A percentile compares a stretch with the other conserved stretches of the same genome.
These are phyloP conservation scores for Claviceps sp. DNA, from an alignment of 2,329 filamentous ascomycete genomes.

Conservation along the genomic window DNA sequence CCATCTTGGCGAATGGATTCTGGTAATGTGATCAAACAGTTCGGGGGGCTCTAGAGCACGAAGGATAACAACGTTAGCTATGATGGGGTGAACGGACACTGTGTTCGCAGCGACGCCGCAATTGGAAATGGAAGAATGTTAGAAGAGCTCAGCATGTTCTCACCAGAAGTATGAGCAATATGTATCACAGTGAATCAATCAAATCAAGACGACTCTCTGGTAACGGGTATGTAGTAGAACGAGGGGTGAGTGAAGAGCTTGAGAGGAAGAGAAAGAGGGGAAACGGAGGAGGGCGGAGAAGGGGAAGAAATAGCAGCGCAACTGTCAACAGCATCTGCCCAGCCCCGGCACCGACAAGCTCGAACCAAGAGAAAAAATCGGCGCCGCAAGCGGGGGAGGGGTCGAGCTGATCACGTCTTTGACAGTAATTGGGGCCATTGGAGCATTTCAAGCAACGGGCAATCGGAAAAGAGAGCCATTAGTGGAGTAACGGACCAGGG, in stretches of 20 bases:
- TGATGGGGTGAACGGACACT: slow-evolving; percentile 1
- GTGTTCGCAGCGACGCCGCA: not conserved
- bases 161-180: slow-evolving; percentile 2
- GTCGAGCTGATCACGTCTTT: not conserved
- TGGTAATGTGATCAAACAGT: slow-evolving; percentile 5
- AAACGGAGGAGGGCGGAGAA: slow-evolving; percentile 9
- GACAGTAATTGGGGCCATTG: not conserved
- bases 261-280: slow-evolving; percentile 7
- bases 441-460: not conserved
- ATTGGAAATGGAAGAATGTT: not conserved
- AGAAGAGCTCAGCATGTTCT: not conserved
- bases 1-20: slow-evolving; percentile 35
- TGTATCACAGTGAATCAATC: slow-evolving; percentile 8
- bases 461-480: not conserved
- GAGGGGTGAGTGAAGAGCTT: slow-evolving; percentile 1
- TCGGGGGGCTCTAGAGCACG: slow-evolving; percentile 1
- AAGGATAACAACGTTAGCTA: not conserved
- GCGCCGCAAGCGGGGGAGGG: slow-evolving; percentile 22
- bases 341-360: slow-evolving; percentile 1
- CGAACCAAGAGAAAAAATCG: slow-evolving; percentile 12
- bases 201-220: slow-evolving; percentile 3
- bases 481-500: too few relatives aligned
- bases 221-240: not conserved
- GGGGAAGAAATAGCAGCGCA: slow-evolving; percentile 10
- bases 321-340: not conserved